Evolutionary conservation across 345 rosid species (phyloP).

Genomic region (Ricinus communis): DNA sequence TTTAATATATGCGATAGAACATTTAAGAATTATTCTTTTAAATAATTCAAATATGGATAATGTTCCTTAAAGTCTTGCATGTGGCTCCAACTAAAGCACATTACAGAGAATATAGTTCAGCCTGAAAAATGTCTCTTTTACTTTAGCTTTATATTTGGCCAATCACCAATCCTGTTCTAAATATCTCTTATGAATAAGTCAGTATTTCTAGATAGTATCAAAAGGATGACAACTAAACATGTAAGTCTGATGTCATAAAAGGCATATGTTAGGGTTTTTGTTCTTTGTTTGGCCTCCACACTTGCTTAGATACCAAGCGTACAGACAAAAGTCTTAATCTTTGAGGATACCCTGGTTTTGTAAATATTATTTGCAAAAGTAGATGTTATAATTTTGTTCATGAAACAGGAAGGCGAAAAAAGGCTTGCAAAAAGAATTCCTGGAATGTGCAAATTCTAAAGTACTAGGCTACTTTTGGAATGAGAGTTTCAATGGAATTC

Average conservation of each 20-base stretch:
- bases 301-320: neutral
- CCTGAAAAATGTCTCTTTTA: no score
- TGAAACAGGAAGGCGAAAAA: neutral
- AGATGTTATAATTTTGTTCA: neutral
- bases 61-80: neutral
- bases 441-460: neutral
- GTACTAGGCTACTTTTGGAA: neutral
- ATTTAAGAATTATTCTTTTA: neutral
- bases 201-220: neutral
- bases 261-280: neutral
- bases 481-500: no score
- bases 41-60: neutral
- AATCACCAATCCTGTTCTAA: neutral
- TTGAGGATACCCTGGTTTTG: neutral
- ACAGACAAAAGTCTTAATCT: neutral
- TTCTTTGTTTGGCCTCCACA: neutral
- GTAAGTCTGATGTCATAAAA: neutral
- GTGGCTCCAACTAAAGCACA: neutral
- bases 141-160: no score
- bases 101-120: no score
- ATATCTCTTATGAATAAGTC: neutral
- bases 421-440: neutral
- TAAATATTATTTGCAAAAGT: neutral
- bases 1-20: neutral
- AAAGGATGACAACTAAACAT: neutral